Conservation (phyloP, 169 alveolate species). For the Plasmodium vinckei region DNA sequence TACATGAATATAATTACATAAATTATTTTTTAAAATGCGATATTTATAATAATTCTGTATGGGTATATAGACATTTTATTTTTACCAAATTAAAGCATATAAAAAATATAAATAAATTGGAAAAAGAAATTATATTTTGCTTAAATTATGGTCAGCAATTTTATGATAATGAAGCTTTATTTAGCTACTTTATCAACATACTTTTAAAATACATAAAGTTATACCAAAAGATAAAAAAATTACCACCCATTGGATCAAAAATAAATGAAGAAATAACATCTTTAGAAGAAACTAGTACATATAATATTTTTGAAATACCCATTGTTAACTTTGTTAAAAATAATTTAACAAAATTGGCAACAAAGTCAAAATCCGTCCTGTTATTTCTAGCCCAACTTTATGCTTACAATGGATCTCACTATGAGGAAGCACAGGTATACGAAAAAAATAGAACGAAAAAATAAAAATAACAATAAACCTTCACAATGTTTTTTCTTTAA, state of each 20-base stretch:
- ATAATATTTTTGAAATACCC: constrained; percentile 54
- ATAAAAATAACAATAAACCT: too few relatives aligned
- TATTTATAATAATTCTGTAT: constrained; percentile 70
- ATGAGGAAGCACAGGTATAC: constrained; percentile 22
- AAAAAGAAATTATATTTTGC: constrained; percentile 58
- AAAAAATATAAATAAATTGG: constrained; percentile 8
- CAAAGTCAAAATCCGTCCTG: constrained; percentile 41
- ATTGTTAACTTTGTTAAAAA: constrained; percentile 27
- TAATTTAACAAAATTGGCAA: constrained; percentile 7
- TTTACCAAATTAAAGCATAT: constrained; percentile 47
- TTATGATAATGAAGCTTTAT: constrained; percentile 58
- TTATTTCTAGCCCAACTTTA: constrained; percentile 59
- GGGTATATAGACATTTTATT: constrained; percentile 75
- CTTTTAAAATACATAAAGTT: constrained; percentile 37
- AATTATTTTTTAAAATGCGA: constrained; percentile 67
- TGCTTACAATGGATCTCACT: constrained; percentile 22
- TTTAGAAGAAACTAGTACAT: background rate
- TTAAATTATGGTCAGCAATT: constrained; percentile 50
- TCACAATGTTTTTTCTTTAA: too few relatives aligned
- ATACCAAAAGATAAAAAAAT: constrained; percentile 10
- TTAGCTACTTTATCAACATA: constrained; percentile 52
- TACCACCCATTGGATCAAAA: background rate
- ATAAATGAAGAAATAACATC: background rate
- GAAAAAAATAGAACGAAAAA: background rate
- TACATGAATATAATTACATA: constrained; percentile 42